Conservation (phyloP, 208 protist species). For the Leptomonas seymouri region DNA sequence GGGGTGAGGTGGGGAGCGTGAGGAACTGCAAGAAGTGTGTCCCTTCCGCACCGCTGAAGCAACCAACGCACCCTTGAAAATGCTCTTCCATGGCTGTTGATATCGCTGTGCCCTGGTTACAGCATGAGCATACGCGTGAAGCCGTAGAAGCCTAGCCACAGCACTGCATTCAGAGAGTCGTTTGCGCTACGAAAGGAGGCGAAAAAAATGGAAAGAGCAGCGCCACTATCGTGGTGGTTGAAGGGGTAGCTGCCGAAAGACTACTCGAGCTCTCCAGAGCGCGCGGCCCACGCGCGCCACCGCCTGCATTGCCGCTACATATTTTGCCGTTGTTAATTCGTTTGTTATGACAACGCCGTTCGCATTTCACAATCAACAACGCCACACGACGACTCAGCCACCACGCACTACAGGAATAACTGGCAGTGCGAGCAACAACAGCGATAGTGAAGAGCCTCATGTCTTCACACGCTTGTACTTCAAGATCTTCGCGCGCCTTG, state of each 20-base stretch:
- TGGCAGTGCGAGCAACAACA: slow-evolving; percentile 1
- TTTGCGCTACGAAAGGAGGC: no score
- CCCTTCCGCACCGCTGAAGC: not conserved
- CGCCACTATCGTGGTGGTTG: no score
- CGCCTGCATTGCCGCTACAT: no score
- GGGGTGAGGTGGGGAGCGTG: not conserved
- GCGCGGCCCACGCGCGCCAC: no score
- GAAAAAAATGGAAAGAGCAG: no score
- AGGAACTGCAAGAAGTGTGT: not conserved
- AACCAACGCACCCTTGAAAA: not conserved
- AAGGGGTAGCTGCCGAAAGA: no score
- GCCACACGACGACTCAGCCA: not conserved
- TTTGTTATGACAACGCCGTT: not conserved
- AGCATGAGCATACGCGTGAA: no score
- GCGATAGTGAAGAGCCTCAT: slow-evolving; percentile 12
- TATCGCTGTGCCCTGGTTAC: no score
- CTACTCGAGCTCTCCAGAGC: no score
- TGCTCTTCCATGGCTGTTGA: not conserved
- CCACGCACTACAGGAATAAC: slow-evolving; percentile 8
- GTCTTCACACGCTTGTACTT: slow-evolving; percentile 90
- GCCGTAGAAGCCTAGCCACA: no score
- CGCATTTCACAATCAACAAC: slow-evolving; percentile 7
- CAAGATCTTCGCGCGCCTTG: slow-evolving; percentile 85
- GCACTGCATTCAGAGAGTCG: no score
- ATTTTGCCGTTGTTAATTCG: not conserved